Conservation (phyloP, 169 alveolate genomes). For the Cryptosporidium parvum region DNA sequence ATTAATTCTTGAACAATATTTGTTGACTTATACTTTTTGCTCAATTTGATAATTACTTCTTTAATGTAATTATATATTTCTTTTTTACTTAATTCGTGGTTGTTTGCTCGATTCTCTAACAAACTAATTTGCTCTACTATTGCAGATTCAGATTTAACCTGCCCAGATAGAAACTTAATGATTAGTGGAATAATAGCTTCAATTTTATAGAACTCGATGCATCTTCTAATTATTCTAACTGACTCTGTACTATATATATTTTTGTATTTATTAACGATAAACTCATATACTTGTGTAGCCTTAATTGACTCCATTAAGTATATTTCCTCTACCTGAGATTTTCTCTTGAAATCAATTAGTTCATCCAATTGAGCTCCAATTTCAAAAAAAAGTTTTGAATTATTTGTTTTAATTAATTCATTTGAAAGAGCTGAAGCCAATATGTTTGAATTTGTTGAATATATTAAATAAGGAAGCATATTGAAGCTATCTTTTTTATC, state of each 20-base stretch:
- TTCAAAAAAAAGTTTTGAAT: conserved; percentile 13
- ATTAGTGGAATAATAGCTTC: conserved; percentile 61
- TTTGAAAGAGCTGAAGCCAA: conserved; percentile 23
- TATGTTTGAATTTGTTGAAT: conserved; percentile 33
- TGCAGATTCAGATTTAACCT: conserved; percentile 37
- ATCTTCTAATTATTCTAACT: conserved; percentile 20
- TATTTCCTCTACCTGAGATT: conserved; percentile 1
- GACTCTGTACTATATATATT: neutral
- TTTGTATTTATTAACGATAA: neutral
- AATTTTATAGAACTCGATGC: conserved; percentile 32
- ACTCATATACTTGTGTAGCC: conserved; percentile 20
- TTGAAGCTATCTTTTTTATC: neutral
- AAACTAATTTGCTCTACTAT: conserved; percentile 11
- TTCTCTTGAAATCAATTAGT: neutral
- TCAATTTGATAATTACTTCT: conserved; percentile 30
- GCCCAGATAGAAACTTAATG: conserved; percentile 31
- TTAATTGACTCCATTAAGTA: conserved; percentile 3
- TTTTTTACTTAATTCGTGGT: conserved; percentile 5
- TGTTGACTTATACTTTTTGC: conserved; percentile 4
- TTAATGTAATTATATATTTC: conserved; percentile 43
- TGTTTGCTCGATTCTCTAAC: conserved; percentile 2
- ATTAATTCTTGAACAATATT: conserved; percentile 45
- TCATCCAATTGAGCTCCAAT: neutral
- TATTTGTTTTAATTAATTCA: conserved; percentile 6
- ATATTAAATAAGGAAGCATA: conserved; percentile 20